Evolutionary conservation across 306 rosid genomes (phyloP).

Genomic region (Cucurbita maxima): DNA sequence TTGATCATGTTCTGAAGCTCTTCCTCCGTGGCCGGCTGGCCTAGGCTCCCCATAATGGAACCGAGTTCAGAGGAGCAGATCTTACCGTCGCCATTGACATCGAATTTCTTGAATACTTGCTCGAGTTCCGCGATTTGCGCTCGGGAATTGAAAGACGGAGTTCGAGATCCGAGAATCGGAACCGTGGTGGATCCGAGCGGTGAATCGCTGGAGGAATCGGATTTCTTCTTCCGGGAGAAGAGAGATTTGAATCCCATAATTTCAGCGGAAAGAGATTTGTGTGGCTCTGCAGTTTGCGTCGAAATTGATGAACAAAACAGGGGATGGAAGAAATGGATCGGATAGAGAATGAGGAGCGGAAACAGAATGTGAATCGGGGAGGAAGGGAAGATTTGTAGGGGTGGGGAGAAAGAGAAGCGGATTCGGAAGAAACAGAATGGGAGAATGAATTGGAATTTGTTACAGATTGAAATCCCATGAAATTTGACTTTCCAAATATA

Average conservation of each 20-base stretch:
- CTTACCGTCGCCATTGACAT: constrained; percentile 86
- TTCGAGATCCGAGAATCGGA: constrained; percentile 14
- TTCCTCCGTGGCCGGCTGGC: constrained; percentile 39
- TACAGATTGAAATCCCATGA: constrained; percentile 5
- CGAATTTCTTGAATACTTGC: constrained; percentile 68
- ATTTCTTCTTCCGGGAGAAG: constrained; percentile 44
- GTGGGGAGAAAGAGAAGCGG: not conserved
- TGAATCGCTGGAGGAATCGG: not conserved
- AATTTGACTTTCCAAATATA: constrained; percentile 1
- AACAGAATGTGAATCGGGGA: not conserved
- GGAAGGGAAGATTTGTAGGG: not conserved
- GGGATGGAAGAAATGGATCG: not conserved
- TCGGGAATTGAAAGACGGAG: constrained; percentile 26
- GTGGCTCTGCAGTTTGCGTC: not conserved
- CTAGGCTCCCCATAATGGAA: constrained; percentile 54
- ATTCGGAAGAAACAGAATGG: not conserved
- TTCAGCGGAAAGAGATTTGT: not conserved
- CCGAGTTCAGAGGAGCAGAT: constrained; percentile 72
- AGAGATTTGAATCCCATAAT: constrained; percentile 56
- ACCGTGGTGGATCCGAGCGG: not conserved
- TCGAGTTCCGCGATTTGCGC: constrained; percentile 49
- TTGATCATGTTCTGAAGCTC: constrained; percentile 48
- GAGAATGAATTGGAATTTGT: not conserved
- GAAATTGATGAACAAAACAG: not conserved
- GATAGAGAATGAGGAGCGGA: not conserved